Percentiles rank a stretch among this genome's conserved stretches.
These are phyloP conservation scores for Funneliformis caledonium DNA, from an alignment of 371 early-diverging fungal species.

Conservation along the genomic window DNA sequence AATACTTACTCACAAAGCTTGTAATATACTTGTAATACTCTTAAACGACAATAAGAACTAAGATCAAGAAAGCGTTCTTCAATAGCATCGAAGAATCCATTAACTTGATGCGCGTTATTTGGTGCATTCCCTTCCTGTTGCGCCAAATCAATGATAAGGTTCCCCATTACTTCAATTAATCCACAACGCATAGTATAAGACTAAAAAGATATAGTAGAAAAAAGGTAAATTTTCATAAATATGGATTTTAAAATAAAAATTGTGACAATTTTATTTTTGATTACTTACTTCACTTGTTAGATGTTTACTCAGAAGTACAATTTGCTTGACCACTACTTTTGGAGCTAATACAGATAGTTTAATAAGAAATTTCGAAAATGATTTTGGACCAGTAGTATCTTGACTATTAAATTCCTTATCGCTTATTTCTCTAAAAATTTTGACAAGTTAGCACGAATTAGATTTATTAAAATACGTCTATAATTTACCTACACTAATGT, in stretches of 20 bases:
- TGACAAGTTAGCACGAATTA: neutral
- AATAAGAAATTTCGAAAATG: conserved; percentile 80
- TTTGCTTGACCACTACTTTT: conserved; percentile 80
- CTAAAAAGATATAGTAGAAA: conserved; percentile 47
- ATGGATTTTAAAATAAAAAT: neutral
- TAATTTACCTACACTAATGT: conserved; percentile 64
- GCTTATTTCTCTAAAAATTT: conserved; percentile 47
- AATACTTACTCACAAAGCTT: conserved; percentile 75
- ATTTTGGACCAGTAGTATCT: conserved; percentile 78
- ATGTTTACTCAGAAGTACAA: conserved; percentile 80
- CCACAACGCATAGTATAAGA: conserved; percentile 83
- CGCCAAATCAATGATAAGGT: conserved; percentile 74
- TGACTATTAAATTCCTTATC: conserved; percentile 55
- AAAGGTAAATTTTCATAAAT: neutral
- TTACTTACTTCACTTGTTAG: conserved; percentile 83
- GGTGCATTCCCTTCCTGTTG: conserved; percentile 65
- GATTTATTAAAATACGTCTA: neutral
- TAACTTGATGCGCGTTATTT: conserved; percentile 64
- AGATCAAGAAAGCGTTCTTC: conserved; percentile 91
- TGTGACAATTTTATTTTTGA: neutral
- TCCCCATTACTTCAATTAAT: conserved; percentile 86
- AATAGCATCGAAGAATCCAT: conserved; percentile 82
- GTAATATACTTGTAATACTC: conserved; percentile 85
- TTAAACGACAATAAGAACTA: conserved; percentile 80
- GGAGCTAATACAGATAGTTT: conserved; percentile 83